These are phyloP conservation scores for Fraxinus nigra DNA, from an alignment of 305 asterid genomes.

Conservation along the genomic window DNA sequence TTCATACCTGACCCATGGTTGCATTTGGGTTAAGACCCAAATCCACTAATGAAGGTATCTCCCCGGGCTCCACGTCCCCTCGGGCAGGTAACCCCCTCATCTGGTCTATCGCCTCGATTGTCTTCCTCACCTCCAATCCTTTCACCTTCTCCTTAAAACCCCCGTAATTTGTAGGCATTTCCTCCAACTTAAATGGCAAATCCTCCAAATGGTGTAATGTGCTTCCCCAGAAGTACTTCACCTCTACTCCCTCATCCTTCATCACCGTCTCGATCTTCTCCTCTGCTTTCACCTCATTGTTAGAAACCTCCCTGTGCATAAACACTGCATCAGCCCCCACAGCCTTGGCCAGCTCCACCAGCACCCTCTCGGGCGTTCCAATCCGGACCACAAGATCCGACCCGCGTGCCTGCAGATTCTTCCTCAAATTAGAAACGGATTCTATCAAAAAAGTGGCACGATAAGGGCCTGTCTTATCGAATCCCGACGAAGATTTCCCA, in stretches of 20 bases:
- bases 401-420: slow-evolving; percentile 70
- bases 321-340: slow-evolving; percentile 92
- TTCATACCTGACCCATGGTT: slow-evolving; percentile 57
- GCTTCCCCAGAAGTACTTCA: slow-evolving; percentile 96
- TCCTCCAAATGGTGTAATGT: slow-evolving; percentile 94
- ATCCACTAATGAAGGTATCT: slow-evolving; percentile 81
- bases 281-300: slow-evolving; percentile 81
- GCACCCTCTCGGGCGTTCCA: slow-evolving; percentile 81
- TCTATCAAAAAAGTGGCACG: slow-evolving; percentile 77
- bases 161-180: slow-evolving; percentile 85
- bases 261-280: slow-evolving; percentile 70
- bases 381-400: slow-evolving; percentile 87
- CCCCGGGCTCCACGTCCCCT: slow-evolving; percentile 92
- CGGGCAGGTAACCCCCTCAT: slow-evolving; percentile 76
- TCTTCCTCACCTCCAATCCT: slow-evolving; percentile 77
- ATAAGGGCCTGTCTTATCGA: slow-evolving; percentile 90
- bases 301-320: slow-evolving; percentile 76
- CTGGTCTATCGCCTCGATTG: slow-evolving; percentile 72
- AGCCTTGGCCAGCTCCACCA: slow-evolving; percentile 73
- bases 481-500: slow-evolving; percentile 89
- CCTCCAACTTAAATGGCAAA: slow-evolving; percentile 79
- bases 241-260: slow-evolving; percentile 91
- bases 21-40: slow-evolving; percentile 84
- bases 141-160: slow-evolving; percentile 84
- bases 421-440: slow-evolving; percentile 69